Percentiles rank a stretch among this genome's conserved stretches.
These are phyloP conservation scores for Candida patagonica DNA, from an alignment of 805 yeast species.

Conservation along the genomic window DNA sequence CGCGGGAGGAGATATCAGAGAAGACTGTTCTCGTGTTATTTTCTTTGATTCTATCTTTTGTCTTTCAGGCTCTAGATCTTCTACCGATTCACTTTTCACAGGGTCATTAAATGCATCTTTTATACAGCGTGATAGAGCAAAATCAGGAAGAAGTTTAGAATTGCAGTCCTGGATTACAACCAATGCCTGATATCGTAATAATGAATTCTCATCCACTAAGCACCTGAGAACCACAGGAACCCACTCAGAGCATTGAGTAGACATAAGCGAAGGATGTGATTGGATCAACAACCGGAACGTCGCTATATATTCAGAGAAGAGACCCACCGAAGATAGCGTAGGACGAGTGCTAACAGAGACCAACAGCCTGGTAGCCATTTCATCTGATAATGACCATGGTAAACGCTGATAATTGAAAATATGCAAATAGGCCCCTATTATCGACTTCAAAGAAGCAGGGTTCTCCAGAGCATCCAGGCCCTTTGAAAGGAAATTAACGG, in stretches of 20 bases:
- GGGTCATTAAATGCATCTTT: background rate
- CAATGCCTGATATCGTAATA: constrained; percentile 13
- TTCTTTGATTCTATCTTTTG: background rate
- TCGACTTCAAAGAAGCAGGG: constrained; percentile 9
- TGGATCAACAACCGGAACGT: constrained; percentile 10
- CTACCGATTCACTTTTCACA: background rate
- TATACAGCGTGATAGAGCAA: background rate
- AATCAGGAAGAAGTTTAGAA: constrained; percentile 9
- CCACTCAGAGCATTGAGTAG: constrained; percentile 12
- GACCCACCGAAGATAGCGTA: constrained; percentile 11
- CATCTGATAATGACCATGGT: constrained; percentile 11
- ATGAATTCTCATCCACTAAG: constrained; percentile 7
- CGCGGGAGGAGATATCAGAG: background rate
- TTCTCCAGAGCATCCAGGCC: constrained; percentile 14
- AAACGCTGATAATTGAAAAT: constrained; percentile 15
- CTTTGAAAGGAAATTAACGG: constrained; percentile 12
- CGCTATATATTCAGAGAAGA: constrained; percentile 12
- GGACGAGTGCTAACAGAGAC: constrained; percentile 10
- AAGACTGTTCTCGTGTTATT: background rate
- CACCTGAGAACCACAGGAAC: constrained; percentile 11
- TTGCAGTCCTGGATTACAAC: constrained; percentile 13
- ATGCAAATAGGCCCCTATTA: constrained; percentile 17
- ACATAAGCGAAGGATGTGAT: constrained; percentile 9
- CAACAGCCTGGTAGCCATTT: constrained; percentile 13
- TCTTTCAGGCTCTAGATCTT: background rate